Evolutionary conservation across 192 early-diverging fungal genomes (phyloP), one percentile per base, ranked within the genome.

Genomic region (Coemansia sp.): DNA sequence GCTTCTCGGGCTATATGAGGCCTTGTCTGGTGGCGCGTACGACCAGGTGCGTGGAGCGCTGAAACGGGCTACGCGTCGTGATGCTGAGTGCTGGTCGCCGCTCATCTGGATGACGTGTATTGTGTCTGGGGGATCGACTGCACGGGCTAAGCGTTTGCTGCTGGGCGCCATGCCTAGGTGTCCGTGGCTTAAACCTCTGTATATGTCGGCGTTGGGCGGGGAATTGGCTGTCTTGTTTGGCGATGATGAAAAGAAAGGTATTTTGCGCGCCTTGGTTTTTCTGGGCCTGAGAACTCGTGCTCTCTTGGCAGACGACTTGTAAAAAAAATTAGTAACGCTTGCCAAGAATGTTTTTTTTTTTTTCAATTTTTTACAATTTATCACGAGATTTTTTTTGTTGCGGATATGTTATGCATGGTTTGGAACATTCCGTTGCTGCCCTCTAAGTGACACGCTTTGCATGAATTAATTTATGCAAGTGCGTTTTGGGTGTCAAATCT

Each of bases 121-220:
- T 44, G 16, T 50, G 1, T 43, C 40, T 7, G 65, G 49, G 2
- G 61, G 61, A 62, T 41, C 66, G 15, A 5, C 1, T 7, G 36
- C 31, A 3, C 57, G 67, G 3, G 71, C 67, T 12, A 69, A 65
- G 39, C 66, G 66, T 1, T 22, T 47, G 34, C 20, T 70, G 71
- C 29, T 67, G n/a, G 34, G 50, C 1, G 79, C 71, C 1, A 41
- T 75, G 39, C 66, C 47, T 22, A 13, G 38, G 38, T 81, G 79
- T 61, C 70, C 74, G 3, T 81, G 79, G 79, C 53, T 57, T 0
- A 81, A 81, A 58, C 55, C 58, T 11, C 43, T 81, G 58, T 81
- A 76, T 31, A n/a, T 81, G 60, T 2, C 64, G 53, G 68, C 67
- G 7, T 11, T 73, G 13, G 71, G 62, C 13, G 63, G 38, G 13